phyloP scores from a whole-genome alignment of 805 yeast genomes.

The Candida wancherniae region DNA sequence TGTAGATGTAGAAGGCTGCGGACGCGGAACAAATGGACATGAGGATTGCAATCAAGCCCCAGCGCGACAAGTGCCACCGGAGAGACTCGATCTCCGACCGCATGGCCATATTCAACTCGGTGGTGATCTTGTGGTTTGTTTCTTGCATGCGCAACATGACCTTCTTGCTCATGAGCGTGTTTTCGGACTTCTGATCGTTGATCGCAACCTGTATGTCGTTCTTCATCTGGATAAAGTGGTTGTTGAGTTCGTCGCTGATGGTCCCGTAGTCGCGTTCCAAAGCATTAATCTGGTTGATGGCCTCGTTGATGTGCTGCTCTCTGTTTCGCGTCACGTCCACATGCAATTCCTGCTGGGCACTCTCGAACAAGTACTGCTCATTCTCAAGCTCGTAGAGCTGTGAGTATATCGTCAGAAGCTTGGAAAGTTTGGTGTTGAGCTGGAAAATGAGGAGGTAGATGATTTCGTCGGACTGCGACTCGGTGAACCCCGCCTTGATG shows the following conservation, averaged over 20 bases:
- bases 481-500: conserved; percentile 52
- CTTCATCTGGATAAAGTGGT: conserved; percentile 51
- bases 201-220: conserved; percentile 80
- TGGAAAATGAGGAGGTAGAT: conserved; percentile 45
- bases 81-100: conserved; percentile 82
- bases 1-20: conserved; percentile 48
- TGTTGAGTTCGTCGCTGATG: conserved; percentile 69
- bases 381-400: conserved; percentile 73
- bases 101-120: conserved; percentile 74
- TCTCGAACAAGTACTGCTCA: conserved; percentile 82
- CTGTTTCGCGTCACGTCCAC: conserved; percentile 74
- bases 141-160: conserved; percentile 73
- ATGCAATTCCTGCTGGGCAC: conserved; percentile 82
- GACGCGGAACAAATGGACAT: conserved; percentile 54
- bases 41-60: conserved; percentile 76
- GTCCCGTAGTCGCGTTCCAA: conserved; percentile 69
- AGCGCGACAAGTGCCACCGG: conserved; percentile 89
- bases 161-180: conserved; percentile 66
- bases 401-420: conserved; percentile 44
- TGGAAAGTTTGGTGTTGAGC: conserved; percentile 36
- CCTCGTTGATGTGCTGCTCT: conserved; percentile 62
- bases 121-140: conserved; percentile 76
- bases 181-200: conserved; percentile 81
- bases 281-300: conserved; percentile 60
- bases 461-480: conserved; percentile 55